These are phyloP conservation scores for Penicillium herquei DNA, from an alignment of 495 filamentous ascomycete genomes.

Conservation along the genomic window DNA sequence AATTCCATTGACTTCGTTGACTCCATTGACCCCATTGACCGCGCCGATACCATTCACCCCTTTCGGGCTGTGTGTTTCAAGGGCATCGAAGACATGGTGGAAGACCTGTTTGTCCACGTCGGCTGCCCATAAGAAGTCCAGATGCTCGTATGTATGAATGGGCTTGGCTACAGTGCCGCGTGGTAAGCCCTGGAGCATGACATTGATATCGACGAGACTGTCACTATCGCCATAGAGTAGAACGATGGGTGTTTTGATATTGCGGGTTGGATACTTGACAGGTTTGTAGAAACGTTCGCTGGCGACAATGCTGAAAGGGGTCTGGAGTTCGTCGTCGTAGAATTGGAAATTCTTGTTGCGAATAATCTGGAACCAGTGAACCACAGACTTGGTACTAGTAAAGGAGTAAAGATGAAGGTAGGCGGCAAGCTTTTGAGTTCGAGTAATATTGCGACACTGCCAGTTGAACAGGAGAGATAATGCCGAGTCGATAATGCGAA, in stretches of 20 bases:
- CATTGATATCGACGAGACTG: constrained; percentile 89
- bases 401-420: constrained; percentile 96
- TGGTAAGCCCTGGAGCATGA: constrained; percentile 88
- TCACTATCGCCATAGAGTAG: constrained; percentile 91
- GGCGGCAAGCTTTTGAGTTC: constrained; percentile 90
- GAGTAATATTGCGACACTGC: constrained; percentile 80
- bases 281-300: constrained; percentile 78
- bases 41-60: background rate
- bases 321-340: constrained; percentile 90
- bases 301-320: constrained; percentile 55
- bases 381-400: constrained; percentile 91
- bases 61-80: constrained; percentile 57
- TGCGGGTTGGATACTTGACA: constrained; percentile 91
- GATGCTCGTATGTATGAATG: constrained; percentile 89
- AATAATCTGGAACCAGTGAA: constrained; percentile 99
- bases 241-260: constrained; percentile 94
- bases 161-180: constrained; percentile 77
- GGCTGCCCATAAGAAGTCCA: constrained; percentile 94
- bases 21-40: background rate
- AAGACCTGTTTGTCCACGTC: constrained; percentile 86
- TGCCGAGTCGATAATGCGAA: constrained; percentile 80
- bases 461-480: constrained; percentile 85
- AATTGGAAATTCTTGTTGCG: constrained; percentile 94
- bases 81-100: constrained; percentile 81
- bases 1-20: background rate